phyloP scores from a whole-genome alignment of 352 stramenopile species.

The Globisporangium paddicum region DNA sequence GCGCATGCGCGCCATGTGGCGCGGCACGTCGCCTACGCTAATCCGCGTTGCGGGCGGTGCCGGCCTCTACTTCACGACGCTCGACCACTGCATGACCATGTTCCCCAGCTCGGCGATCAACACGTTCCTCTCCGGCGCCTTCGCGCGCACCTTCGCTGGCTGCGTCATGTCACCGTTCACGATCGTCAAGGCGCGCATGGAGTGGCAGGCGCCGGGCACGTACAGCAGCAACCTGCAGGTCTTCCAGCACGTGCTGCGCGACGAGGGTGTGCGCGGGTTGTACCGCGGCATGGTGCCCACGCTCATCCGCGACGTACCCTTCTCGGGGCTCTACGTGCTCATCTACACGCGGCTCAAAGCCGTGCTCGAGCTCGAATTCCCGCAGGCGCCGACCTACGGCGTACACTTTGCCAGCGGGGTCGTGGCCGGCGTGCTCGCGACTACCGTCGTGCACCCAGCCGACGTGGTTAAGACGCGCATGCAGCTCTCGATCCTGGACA shows the following conservation, averaged over 20 bases:
- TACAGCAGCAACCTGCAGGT: conserved; percentile 62
- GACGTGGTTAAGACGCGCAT: conserved; percentile 89
- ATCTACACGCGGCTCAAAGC: conserved; percentile 75
- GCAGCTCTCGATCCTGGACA: conserved; percentile 71
- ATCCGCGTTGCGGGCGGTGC: conserved; percentile 76
- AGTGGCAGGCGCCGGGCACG: conserved; percentile 63
- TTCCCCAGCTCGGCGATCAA: conserved; percentile 55
- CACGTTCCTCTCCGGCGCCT: conserved; percentile 77
- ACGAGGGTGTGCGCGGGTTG: conserved; percentile 68
- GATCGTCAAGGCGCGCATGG: conserved; percentile 85
- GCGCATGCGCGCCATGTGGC: conserved; percentile 71
- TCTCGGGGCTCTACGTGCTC: conserved; percentile 86
- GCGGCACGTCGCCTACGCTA: conserved; percentile 75
- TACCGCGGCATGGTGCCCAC: conserved; percentile 86
- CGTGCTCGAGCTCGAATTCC: conserved; percentile 32
- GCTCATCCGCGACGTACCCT: conserved; percentile 83
- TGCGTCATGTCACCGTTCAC: conserved; percentile 81
- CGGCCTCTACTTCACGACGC: conserved; percentile 80
- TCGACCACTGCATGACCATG: conserved; percentile 59
- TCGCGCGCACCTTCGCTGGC: conserved; percentile 82
- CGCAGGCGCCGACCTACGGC: conserved; percentile 42
- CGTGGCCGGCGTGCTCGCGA: conserved; percentile 68
- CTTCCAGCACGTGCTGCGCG: conserved; percentile 53
- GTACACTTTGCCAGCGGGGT: conserved; percentile 82
- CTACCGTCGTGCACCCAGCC: conserved; percentile 77